Evolutionary conservation across 169 alveolate species (phyloP), one percentile per base, ranked within the genome.

Genomic region (Babesia caballi): DNA sequence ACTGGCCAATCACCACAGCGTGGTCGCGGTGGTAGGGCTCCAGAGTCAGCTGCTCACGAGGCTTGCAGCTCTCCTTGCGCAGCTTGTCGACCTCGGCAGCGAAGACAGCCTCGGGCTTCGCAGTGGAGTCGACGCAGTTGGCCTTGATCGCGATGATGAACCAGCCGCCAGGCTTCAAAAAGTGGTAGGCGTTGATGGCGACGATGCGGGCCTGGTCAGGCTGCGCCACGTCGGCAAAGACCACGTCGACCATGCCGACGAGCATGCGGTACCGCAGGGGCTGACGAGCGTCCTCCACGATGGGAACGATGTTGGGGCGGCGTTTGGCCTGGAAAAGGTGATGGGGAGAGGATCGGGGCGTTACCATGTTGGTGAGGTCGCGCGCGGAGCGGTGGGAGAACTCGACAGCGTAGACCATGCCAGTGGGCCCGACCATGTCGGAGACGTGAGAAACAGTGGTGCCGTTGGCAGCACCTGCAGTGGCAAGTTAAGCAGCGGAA

Each of bases 371-470:
- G 27, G 98, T 97, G 66, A 98, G 82, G 83, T 96, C 99, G 63
- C 99, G 92, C 32, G 99, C 99, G 9, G 98, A 94, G 50, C 99
- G 92, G 75, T 97, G 98, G 12, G 99, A 94, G 83, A 97, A 96
- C 90, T 98, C 99, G 15, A 97, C 99, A 4, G 99, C 99, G 81
- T 98, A 98, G 50, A 98, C 99, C 30, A 94, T 92, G 3, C 99
- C 99, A 50, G 94, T 95, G 25, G 97, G 97, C 33, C 99, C 99
- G 30, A 98, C 98, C 88, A 98, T 93, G 92, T 98, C 99, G 50
- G 99, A 94, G 25, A 97, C 99, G 83, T 97, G 99, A 12, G 99
- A 95, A 49, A 97, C 99, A 2, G 99, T 97, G 49, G 99, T 97
- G 35, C 99, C 99, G 63, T 96, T 95, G 21, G 99, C 99, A 67